Evolutionary conservation across 192 early-diverging fungal species (phyloP), one percentile per base, ranked within the genome.

Genomic region (Backusella luteola): DNA sequence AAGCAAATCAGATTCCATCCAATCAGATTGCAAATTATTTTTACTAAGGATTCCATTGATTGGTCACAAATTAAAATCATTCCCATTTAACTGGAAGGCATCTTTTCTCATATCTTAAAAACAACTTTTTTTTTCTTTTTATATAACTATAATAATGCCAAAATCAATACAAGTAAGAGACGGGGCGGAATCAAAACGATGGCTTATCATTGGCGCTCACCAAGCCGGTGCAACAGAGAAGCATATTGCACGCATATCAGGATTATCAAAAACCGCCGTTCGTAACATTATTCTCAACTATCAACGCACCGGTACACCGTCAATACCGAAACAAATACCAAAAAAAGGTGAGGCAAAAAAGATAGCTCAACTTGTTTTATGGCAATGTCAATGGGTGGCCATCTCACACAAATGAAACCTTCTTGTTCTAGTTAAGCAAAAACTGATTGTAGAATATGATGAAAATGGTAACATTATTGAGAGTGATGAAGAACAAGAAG

Each of bases 161-260:
- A 63, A 63, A 29, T 29, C 23, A 63, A 29, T 29, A 63, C 23
- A 23, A 23, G 21, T 4, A 41, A 29, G 26, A 34, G 71, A 78
- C 59, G 32, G 39, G 36, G 49, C 77, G 3, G 78, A 79, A 39
- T 73, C 78, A 6, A 81, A 81, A 66, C 67, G 76, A 23, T 81
- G 80, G 80, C 53, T 81, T 46, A 75, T 81, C 23, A 53, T 81
- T 8, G 80, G 80, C 35, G 80, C 80, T 21, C 46, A 81, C 19
- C 80, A 81, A 75, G 80, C 80, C 7, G 80, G 80, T 21, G 80
- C 80, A 19, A 59, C 73, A 38, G 73, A 77, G 38, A 81, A 75
- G 34, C 42, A 66, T 35, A 59, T 81, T 34, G 80, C 80, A 42
- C 73, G 77, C 34, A 76, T 81, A 26, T 41, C 80, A 63, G 67